Conservation (phyloP, 2,329 filamentous ascomycete species). For the Penicillium vulpinum region DNA sequence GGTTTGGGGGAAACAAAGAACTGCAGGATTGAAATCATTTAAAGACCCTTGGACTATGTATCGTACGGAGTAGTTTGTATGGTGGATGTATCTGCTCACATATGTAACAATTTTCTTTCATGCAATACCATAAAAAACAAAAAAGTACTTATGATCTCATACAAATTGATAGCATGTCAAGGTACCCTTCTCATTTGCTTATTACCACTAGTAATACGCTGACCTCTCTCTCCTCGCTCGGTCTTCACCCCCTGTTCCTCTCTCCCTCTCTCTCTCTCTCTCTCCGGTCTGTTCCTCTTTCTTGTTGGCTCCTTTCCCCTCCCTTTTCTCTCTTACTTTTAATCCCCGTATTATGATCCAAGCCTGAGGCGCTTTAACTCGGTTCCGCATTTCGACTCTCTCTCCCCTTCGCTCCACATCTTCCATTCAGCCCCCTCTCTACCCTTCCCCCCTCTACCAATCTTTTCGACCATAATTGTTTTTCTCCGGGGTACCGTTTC, state of each 20-base stretch:
- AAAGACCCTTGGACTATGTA: not conserved
- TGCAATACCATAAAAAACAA: not conserved
- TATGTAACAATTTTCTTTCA: not conserved
- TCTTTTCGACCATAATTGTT: slow-evolving; percentile 10
- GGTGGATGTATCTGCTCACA: no score
- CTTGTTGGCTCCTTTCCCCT: slow-evolving; percentile 5
- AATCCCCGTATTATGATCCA: slow-evolving; percentile 24
- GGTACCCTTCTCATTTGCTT: slow-evolving; percentile 1
- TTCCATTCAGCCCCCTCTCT: slow-evolving; percentile 20
- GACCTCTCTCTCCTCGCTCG: slow-evolving; percentile 5
- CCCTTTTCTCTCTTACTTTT: slow-evolving; percentile 10
- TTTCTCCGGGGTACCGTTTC: slow-evolving; percentile 28
- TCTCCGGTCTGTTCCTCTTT: slow-evolving; percentile 4
- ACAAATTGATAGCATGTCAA: not conserved
- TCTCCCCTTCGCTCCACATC: slow-evolving; percentile 18
- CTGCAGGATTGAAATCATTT: not conserved
- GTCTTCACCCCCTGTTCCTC: slow-evolving; percentile 11
- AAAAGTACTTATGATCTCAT: not conserved
- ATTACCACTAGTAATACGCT: slow-evolving; percentile 18
- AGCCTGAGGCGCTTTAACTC: slow-evolving; percentile 21
- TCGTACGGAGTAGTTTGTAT: not conserved
- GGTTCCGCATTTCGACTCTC: slow-evolving; percentile 17
- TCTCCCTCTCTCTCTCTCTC: not conserved
- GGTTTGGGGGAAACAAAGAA: not conserved
- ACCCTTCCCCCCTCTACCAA: slow-evolving; percentile 9